Base-by-base conservation (phyloP, 202 grass and related monocot species). In the Panicum hallii region DNA sequence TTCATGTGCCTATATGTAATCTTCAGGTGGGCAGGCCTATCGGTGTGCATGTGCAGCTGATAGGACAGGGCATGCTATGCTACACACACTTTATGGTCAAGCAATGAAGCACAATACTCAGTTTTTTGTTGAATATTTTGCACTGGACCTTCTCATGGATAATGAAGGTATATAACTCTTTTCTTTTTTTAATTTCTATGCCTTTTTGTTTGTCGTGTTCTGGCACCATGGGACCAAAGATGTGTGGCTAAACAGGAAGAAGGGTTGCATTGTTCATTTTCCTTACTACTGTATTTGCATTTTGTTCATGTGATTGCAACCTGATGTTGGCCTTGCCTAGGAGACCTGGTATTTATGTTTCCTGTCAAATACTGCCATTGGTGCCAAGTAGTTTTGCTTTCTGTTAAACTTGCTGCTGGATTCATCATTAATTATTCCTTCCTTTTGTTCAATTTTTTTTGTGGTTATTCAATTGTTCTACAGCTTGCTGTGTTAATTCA, bases 91-190 rank as follows among this genome's bases (percentile, higher is more conserved):
- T 55, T 99, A 99, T 92, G 97, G 97, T 62, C 93, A 99, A 91
- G 91, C 97, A 48, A 99, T 99, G 97, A 99, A 99, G 87, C 97
- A 99, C 72, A 99, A 99, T 75, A 99, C 97, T 67, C 97, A 99
- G 70, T 99, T 99, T 72, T 99, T 99, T 84, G 95, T 97, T 17
- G 95, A 97, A 86, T 97, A 97, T 75, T 97, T 97, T 77, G 92
- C 95, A 61, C 77, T 97, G 61, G 95, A 97, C 90, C 90, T 97
- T 79, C 12, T 94, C 36, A 90, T 97, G 84, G 91, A 94, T 73
- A 80, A 73, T 72, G 77, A 90, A 63, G 95, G 95, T 94, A 89
- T 96, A 34, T 54, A 75, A 52, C 45, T 23, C 9, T 20, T 5
- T 71, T 41, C 60, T 56, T 28, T 78, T 40, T 77, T 30, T 93